Evolutionary conservation across 345 rosid genomes (phyloP).

Genomic region (Hirschfeldia incana): DNA sequence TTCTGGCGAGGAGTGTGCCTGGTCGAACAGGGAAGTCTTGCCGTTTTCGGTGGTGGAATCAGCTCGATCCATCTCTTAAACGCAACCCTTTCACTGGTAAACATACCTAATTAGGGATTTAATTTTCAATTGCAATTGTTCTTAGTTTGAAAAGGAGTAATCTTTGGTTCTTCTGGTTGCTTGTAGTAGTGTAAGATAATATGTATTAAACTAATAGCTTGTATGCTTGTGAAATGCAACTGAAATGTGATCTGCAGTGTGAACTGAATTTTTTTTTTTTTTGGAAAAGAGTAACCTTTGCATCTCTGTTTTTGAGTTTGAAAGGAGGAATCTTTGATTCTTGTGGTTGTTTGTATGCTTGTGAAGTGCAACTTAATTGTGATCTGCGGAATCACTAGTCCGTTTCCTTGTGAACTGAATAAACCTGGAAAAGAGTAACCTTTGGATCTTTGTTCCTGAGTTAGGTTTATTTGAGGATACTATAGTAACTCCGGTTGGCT

Average conservation of each 20-base stretch:
- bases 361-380: neutral
- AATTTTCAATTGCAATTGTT: neutral
- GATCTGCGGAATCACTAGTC: neutral
- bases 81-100: constrained; percentile 73
- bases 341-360: constrained; percentile 1
- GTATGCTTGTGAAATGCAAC: neutral
- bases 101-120: neutral
- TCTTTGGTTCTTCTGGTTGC: neutral
- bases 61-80: constrained; percentile 77
- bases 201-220: neutral
- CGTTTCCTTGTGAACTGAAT: neutral
- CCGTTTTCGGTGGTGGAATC: constrained; percentile 93
- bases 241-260: neutral
- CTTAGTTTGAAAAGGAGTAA: neutral
- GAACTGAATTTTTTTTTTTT: neutral
- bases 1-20: constrained; percentile 69
- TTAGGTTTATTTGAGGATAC: neutral
- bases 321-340: neutral
- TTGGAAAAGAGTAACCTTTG: constrained; percentile 3
- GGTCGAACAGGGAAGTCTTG: constrained; percentile 88
- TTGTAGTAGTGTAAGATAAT: neutral
- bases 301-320: neutral
- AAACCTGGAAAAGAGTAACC: neutral
- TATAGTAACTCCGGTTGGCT: neutral
- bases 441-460: neutral